A percentile compares a stretch with the other conserved stretches of the same genome.
phyloP scores from a whole-genome alignment of 2,329 filamentous ascomycete species.

The Leptodontidium sp. region DNA sequence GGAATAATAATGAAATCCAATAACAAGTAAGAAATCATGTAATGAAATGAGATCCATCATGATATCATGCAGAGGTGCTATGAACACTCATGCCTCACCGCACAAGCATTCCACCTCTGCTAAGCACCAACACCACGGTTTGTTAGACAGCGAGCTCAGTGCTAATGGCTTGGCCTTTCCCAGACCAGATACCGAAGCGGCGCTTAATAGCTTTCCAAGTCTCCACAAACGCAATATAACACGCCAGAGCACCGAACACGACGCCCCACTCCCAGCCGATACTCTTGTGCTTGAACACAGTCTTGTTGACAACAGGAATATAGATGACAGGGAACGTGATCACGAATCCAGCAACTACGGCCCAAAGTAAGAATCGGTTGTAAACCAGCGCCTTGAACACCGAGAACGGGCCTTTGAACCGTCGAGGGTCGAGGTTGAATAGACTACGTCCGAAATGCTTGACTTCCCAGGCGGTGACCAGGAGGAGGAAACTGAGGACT shows the following conservation, averaged over 20 bases:
- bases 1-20: background rate
- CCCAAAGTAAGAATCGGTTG: constrained; percentile 73
- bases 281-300: constrained; percentile 73
- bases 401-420: constrained; percentile 57
- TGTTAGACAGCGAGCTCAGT: background rate
- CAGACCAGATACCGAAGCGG: constrained; percentile 26
- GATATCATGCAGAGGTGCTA: background rate
- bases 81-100: constrained; percentile 10
- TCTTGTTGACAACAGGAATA: constrained; percentile 70
- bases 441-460: constrained; percentile 75
- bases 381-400: constrained; percentile 69
- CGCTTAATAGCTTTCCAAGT: constrained; percentile 75
- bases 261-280: constrained; percentile 79
- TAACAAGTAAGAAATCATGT: background rate
- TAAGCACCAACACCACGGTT: background rate
- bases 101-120: background rate
- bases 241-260: constrained; percentile 63
- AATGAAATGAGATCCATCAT: background rate
- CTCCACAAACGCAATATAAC: constrained; percentile 72
- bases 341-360: constrained; percentile 66
- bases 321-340: constrained; percentile 71
- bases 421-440: constrained; percentile 70
- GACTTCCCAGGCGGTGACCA: constrained; percentile 78
- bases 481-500: constrained; percentile 71
- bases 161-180: constrained; percentile 13